A percentile compares a stretch with the other conserved stretches of the same genome.
Evolutionary conservation across 768 basidiomycete species (phyloP).

Genomic region (Tubosaeta sp.): DNA sequence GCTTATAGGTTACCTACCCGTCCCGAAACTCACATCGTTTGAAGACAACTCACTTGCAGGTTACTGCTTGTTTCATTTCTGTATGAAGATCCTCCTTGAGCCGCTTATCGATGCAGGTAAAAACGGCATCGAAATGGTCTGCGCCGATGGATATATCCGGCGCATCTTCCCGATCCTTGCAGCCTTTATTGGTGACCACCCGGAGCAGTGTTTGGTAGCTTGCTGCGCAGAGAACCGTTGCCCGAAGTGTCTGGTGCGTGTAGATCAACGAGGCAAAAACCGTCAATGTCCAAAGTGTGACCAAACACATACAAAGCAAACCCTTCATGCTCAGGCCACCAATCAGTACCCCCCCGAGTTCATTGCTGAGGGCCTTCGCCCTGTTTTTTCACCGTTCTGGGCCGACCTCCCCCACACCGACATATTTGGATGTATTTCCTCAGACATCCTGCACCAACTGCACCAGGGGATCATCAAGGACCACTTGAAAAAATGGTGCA

Average conservation of each 20-base stretch:
- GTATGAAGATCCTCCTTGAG: background rate
- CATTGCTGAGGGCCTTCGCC: background rate
- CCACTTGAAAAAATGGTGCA: slow-evolving; percentile 1
- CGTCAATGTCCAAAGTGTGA: background rate
- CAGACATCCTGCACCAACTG: background rate
- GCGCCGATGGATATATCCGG: background rate
- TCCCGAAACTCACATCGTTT: background rate
- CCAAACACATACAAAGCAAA: background rate
- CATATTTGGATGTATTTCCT: background rate
- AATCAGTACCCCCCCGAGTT: background rate
- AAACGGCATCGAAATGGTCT: background rate
- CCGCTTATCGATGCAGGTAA: background rate
- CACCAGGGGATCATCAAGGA: slow-evolving; percentile 4
- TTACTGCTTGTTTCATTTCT: background rate
- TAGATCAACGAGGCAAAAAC: background rate
- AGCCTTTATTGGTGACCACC: background rate
- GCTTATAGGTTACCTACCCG: no score
- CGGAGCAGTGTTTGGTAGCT: background rate
- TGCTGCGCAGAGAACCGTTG: background rate
- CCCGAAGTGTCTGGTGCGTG: background rate
- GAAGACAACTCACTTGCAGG: background rate
- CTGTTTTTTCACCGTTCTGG: slow-evolving; percentile 4
- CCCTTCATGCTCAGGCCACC: background rate
- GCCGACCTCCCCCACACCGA: background rate
- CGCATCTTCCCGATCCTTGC: background rate